A percentile compares a stretch with the other conserved stretches of the same genome.
Evolutionary conservation across 2,329 filamentous ascomycete genomes (phyloP).

Genomic region (Aspergillus cejpii): DNA sequence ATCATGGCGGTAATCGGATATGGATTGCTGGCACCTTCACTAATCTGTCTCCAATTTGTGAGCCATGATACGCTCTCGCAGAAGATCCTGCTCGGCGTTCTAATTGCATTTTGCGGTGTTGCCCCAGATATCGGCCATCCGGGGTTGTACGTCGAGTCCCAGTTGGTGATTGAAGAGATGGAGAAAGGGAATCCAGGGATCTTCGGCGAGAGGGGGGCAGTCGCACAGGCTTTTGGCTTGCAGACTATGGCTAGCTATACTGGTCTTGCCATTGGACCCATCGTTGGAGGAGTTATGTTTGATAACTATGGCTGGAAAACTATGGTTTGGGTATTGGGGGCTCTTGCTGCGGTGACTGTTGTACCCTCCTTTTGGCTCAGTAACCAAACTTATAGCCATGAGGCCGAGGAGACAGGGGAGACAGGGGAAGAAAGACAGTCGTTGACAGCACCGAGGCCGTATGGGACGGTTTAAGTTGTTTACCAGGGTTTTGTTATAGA

Average conservation of each 20-base stretch:
- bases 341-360: constrained; percentile 19
- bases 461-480: background rate
- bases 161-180: constrained; percentile 47
- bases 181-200: constrained; percentile 60
- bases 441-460: background rate
- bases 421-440: constrained; percentile 5
- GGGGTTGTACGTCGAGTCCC: constrained; percentile 64
- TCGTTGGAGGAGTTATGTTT: constrained; percentile 44
- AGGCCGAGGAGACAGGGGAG: constrained; percentile 5
- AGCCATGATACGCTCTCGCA: constrained; percentile 49
- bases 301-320: constrained; percentile 22
- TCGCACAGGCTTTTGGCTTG: constrained; percentile 58
- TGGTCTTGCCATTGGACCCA: constrained; percentile 54
- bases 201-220: constrained; percentile 50
- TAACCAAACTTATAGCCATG: constrained; percentile 1
- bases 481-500: no score
- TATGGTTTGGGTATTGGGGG: constrained; percentile 23
- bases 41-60: constrained; percentile 60
- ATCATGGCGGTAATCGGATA: constrained; percentile 54
- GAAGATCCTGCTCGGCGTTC: constrained; percentile 57
- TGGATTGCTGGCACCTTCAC: constrained; percentile 49
- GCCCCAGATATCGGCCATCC: constrained; percentile 53
- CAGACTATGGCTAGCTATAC: constrained; percentile 54
- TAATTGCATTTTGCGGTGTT: constrained; percentile 56
- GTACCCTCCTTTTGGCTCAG: constrained; percentile 18